Evolutionary conservation across 352 stramenopile species (phyloP).

Genomic region (Paralagenidium karlingii): DNA sequence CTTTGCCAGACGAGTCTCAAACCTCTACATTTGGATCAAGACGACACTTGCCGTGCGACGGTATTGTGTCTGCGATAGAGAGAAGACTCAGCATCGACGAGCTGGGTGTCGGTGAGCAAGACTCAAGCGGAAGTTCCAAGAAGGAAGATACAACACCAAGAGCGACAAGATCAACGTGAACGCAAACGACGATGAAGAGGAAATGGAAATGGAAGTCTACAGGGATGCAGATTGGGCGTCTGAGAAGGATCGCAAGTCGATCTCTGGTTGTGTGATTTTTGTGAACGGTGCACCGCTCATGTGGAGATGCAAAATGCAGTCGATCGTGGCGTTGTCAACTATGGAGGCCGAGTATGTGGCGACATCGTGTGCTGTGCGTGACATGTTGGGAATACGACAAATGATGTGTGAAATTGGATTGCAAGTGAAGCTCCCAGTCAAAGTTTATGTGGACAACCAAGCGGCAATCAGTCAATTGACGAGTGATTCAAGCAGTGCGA

Average conservation of each 20-base stretch:
- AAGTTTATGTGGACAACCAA: constrained; percentile 5
- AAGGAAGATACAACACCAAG: no score
- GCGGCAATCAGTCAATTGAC: constrained; percentile 3
- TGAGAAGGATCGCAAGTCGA: constrained; percentile 7
- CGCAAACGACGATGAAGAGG: no score
- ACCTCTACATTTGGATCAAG: no score
- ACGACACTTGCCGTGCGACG: no score
- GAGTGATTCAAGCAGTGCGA: constrained; percentile 1
- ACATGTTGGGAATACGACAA: background rate
- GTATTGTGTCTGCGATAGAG: no score
- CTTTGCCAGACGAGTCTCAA: no score
- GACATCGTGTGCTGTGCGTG: constrained; percentile 1
- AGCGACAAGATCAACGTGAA: no score
- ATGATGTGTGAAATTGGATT: constrained; percentile 1
- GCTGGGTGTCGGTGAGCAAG: no score
- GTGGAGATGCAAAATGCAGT: constrained; percentile 6
- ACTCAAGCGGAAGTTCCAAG: no score
- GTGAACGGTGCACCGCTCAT: constrained; percentile 3
- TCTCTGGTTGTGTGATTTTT: constrained; percentile 6
- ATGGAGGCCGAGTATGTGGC: constrained; percentile 7
- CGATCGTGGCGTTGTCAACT: constrained; percentile 6
- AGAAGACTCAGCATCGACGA: no score
- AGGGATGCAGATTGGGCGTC: constrained; percentile 7
- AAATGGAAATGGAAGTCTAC: no score
- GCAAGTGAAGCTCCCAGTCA: background rate